Evolutionary conservation across 2,329 filamentous ascomycete species (phyloP).

Genomic region (Leptographium wingfieldii): DNA sequence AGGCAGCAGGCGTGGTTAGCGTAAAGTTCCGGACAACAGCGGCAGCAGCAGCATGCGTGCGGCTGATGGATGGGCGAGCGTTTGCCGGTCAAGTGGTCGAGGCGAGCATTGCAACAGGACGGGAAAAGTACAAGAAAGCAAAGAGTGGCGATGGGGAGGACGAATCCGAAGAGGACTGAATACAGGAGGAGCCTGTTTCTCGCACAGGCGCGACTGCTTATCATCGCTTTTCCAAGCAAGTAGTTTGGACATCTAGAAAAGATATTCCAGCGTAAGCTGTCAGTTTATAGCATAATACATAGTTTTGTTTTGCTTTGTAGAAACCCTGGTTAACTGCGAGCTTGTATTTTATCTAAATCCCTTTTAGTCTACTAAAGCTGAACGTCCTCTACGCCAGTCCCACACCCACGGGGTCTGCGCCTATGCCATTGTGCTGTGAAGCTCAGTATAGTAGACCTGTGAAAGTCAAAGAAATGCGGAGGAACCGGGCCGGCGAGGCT

Average conservation of each 20-base stretch:
- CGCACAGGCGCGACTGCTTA: background rate
- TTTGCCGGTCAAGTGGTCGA: conserved; percentile 63
- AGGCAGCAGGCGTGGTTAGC: conserved; percentile 71
- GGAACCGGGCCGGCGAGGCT: background rate
- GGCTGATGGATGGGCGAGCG: conserved; percentile 65
- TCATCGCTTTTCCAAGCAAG: background rate
- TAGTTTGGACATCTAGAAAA: background rate
- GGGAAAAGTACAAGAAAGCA: conserved; percentile 42
- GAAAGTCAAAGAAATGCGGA: background rate
- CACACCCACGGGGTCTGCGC: background rate
- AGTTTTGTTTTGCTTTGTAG: background rate
- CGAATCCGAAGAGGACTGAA: conserved; percentile 12
- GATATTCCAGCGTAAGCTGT: background rate
- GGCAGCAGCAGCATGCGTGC: conserved; percentile 59
- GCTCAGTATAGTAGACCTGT: background rate
- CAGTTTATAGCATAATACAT: background rate
- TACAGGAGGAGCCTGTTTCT: background rate
- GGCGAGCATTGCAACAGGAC: conserved; percentile 58
- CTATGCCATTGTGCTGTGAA: background rate
- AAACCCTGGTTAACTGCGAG: background rate
- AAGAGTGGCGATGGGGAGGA: conserved; percentile 12
- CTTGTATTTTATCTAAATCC: background rate
- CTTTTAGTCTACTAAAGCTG: background rate
- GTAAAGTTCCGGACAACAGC: conserved; percentile 66
- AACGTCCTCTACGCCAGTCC: background rate